Evolutionary conservation across 148 eudicot species (phyloP).

Genomic region (Rhododendron williamsianum): DNA sequence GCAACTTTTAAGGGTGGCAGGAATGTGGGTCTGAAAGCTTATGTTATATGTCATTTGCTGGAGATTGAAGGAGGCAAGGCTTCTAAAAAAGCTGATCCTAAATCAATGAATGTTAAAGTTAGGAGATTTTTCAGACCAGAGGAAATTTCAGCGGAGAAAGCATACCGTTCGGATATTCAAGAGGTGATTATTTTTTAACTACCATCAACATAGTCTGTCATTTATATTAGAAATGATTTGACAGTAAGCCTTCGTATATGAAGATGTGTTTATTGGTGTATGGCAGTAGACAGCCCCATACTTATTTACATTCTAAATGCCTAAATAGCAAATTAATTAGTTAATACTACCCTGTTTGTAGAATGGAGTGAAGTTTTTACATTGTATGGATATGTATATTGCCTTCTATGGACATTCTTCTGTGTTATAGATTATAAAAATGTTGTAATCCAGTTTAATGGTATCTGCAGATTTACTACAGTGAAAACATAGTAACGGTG

Average conservation of each 20-base stretch:
- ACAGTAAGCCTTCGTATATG: neutral
- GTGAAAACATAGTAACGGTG: slow-evolving; percentile 56
- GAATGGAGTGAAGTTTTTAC: neutral
- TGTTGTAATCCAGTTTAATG: neutral
- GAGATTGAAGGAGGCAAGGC: slow-evolving; percentile 43
- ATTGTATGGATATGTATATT: neutral
- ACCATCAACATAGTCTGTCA: neutral
- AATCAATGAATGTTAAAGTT: slow-evolving; percentile 43
- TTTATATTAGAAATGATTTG: neutral
- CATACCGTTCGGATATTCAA: slow-evolving; percentile 81
- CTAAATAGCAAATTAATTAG: neutral
- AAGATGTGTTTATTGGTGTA: neutral
- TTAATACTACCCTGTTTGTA: neutral
- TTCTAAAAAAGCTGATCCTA: slow-evolving; percentile 41
- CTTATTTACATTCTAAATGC: neutral
- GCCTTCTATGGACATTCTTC: slow-evolving; percentile 1
- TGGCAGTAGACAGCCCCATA: neutral
- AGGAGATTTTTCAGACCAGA: slow-evolving; percentile 89
- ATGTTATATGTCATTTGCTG: slow-evolving; percentile 73
- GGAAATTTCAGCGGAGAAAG: slow-evolving; percentile 82
- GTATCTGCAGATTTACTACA: slow-evolving; percentile 67
- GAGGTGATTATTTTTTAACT: slow-evolving; percentile 46
- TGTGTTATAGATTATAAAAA: neutral
- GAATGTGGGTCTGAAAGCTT: slow-evolving; percentile 90
- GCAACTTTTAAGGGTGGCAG: slow-evolving; percentile 79